Base-by-base conservation (phyloP, 176 grass and related monocot species). In the Typha latifolia region DNA sequence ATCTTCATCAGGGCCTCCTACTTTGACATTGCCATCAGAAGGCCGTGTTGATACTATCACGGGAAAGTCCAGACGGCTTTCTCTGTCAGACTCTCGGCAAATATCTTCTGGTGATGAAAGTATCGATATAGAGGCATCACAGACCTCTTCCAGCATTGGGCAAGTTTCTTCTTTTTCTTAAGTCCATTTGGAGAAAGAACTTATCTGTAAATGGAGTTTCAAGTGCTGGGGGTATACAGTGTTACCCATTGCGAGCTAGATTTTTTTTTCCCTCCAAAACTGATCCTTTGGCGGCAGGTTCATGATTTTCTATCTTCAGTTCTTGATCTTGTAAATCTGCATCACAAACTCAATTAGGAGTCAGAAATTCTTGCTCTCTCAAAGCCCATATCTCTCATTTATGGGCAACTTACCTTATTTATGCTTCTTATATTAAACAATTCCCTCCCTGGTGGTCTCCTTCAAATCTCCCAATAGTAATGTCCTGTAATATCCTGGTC, bases 111-210 rank as follows among this genome's bases (percentile, higher is more conserved):
- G 61, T 73, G 86, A 94, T 69, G 73, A 85, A 74, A 84, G 62
- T 73, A 76, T 79, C 21, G 90, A 90, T 73, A 80, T 69, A 66
- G 82, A 86, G 67, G 77, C 80, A 62, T 90, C 84, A 50, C 85
- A 86, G 66, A 79, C 82, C 68, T 59, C 75, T 69, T 74, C 76
- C 32, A 55, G 71, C 74, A 50, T 12, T 20, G 43, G n/a, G 61
- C 66, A 70, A 79, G 82, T 62, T 50, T 57, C 77, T 67, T 63
- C 63, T 64, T 21, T 76, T 85, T 76, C 72, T 67, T 72, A 19
- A 21, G 6, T 19, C 16, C 53, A 59, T 21, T 59, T 59, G 53
- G 63, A 76, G 51, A 0, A 31, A 77, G 67, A 76, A 76, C 75
- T 76, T 72, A 76, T 48, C 34, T 9, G 48, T 61, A 80, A 85